Conservation (phyloP, 225 moss, liverwort and hornwort species). For the Ulota crispa region DNA sequence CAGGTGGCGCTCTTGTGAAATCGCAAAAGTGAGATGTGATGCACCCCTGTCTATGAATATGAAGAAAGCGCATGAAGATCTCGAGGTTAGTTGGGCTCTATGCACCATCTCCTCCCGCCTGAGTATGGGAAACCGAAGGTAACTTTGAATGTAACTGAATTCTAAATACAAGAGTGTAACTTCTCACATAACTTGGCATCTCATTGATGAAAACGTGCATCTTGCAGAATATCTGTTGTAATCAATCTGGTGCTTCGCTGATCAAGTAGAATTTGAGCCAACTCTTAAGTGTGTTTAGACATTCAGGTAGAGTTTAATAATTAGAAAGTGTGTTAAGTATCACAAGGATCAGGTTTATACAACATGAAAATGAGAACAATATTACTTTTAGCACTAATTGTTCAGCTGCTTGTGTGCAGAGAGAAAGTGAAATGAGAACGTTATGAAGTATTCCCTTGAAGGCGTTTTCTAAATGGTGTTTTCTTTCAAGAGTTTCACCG, state of each 20-base stretch:
- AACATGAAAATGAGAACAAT: background rate
- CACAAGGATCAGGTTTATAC: background rate
- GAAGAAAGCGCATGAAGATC: constrained; percentile 78
- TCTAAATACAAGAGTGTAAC: background rate
- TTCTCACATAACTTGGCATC: constrained; percentile 9
- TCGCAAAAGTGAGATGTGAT: constrained; percentile 84
- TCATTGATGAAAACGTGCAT: constrained; percentile 6
- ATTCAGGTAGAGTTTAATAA: background rate
- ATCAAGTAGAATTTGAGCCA: background rate
- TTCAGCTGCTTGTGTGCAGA: constrained; percentile 12
- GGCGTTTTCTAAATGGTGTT: background rate
- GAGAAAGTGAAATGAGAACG: background rate
- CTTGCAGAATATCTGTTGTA: background rate
- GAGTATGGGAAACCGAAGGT: background rate
- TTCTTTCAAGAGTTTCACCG: background rate
- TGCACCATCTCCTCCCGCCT: constrained; percentile 1
- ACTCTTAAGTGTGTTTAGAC: background rate
- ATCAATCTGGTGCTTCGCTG: background rate
- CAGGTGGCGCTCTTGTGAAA: constrained; percentile 80
- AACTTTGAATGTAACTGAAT: background rate
- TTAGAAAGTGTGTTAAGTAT: constrained; percentile 5
- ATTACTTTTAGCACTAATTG: background rate
- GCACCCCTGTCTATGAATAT: constrained; percentile 82
- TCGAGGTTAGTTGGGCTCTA: constrained; percentile 65
- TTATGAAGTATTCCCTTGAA: background rate